Conservation (phyloP, 2,329 filamentous ascomycete genomes). For the Trichophyton equinum region DNA sequence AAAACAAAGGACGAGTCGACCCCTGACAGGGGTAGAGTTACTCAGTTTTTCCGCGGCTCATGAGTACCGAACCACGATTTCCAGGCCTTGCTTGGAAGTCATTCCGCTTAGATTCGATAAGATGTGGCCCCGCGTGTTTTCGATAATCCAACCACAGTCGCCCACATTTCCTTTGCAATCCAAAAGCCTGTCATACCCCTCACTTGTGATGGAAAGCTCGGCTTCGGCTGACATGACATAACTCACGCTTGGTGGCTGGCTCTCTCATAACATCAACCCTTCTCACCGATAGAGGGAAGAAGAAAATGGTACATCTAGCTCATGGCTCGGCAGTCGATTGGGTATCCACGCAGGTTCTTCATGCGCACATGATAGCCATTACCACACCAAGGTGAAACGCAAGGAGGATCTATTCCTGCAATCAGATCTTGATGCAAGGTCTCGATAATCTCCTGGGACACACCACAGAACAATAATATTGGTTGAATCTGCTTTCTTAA, state of each 20-base stretch:
- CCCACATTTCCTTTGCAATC: background rate
- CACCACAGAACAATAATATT: background rate
- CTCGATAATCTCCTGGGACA: background rate
- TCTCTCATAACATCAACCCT: background rate
- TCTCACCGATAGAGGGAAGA: background rate
- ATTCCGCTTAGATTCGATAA: background rate
- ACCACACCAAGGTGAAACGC: background rate
- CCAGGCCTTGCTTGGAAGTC: background rate
- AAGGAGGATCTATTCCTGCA: slow-evolving; percentile 1
- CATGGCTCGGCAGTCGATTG: background rate
- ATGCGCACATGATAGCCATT: background rate
- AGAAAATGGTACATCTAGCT: background rate
- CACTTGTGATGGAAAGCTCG: background rate
- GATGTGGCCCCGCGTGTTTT: background rate
- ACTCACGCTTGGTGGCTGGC: background rate
- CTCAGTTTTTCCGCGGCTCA: background rate
- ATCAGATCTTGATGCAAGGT: background rate
- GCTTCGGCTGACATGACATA: background rate
- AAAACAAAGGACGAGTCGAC: background rate
- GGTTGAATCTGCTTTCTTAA: no score
- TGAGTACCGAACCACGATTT: background rate
- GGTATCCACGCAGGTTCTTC: slow-evolving; percentile 4
- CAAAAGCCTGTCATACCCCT: background rate
- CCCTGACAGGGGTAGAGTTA: background rate
- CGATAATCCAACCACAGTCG: slow-evolving; percentile 2